Evolutionary conservation across 495 filamentous ascomycete species (phyloP), one percentile per base, ranked within the genome.

Genomic region (Lineolata rhizophorae): DNA sequence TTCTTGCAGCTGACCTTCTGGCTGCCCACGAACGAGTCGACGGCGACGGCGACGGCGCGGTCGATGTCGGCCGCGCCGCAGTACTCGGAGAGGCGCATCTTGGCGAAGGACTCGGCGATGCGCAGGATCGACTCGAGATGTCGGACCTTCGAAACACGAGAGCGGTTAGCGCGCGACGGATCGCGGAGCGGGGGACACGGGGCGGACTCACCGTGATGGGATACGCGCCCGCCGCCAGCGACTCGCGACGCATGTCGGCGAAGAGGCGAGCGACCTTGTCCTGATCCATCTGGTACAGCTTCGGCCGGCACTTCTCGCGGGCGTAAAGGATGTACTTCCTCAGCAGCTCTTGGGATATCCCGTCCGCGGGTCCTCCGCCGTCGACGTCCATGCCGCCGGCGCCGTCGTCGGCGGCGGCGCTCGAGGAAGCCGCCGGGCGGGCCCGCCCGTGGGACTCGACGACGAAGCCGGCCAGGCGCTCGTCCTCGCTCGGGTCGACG

Each of bases 1-100:
- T 93, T 94, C 71, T 95, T 99, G 57, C 77, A 83, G 60, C 76
- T 84, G 43, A 95, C 72, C 58, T 99, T 99, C 53, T 99, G 90
- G 38, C 75, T 83, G 37, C 81, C 79, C 18, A 99, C 79, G 51
- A 99, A 99, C 14, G 73, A 82, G 30, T 99, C 85, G 8, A 99
- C 82, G 1, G 87, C 90, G 10, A 95, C 90, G 4, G 83, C 83
- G 44, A 99, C 95, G 29, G 87, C 90, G 34, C 87, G 76, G 54
- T 99, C 90, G 37, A 99, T 91, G 48, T 99, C 90, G 36, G 72
- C 67, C 11, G 72, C 51, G 5, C 73, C 74, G 51, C 83, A 91
- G 56, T 90, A 94, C 42, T 99, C 90, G 0, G 73, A 80, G 19
- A 99, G 60, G 18, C 84, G 76, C 84, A 94, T 94, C 44, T 85